A percentile compares a stretch with the other conserved stretches of the same genome.
Evolutionary conservation across 2,329 filamentous ascomycete genomes (phyloP).

Genomic region (Salinomyces thailandicus): DNA sequence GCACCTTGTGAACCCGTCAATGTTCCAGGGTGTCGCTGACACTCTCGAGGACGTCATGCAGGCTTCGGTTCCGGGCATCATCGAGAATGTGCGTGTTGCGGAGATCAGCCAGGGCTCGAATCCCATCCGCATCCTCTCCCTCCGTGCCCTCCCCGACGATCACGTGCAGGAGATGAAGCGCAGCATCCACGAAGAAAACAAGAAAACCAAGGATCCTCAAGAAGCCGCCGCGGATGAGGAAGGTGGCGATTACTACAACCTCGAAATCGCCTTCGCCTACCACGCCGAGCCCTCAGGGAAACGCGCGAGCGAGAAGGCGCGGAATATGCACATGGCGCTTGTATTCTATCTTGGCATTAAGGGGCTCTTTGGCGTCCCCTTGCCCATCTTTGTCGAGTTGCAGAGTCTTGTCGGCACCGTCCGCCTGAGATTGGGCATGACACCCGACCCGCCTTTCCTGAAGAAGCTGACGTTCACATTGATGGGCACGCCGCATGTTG

Average conservation of each 20-base stretch:
- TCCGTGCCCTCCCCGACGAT: constrained; percentile 72
- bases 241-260: constrained; percentile 84
- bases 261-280: constrained; percentile 84
- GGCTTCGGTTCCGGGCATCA: constrained; percentile 77
- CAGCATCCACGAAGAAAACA: constrained; percentile 66
- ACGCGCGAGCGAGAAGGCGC: constrained; percentile 63
- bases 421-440: constrained; percentile 70
- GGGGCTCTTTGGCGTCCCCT: constrained; percentile 76
- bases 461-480: constrained; percentile 88
- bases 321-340: constrained; percentile 95
- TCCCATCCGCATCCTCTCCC: constrained; percentile 74
- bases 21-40: constrained; percentile 87
- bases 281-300: constrained; percentile 67
- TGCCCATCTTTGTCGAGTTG: constrained; percentile 85
- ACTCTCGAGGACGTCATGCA: constrained; percentile 95
- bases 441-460: constrained; percentile 82
- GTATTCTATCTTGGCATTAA: constrained; percentile 88
- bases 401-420: constrained; percentile 82
- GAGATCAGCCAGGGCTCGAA: constrained; percentile 93
- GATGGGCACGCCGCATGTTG: constrained; percentile 84
- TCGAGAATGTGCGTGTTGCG: constrained; percentile 89
- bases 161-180: constrained; percentile 76
- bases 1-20: constrained; percentile 88
- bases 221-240: constrained; percentile 83
- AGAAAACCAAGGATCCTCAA: constrained; percentile 72